phyloP scores from a whole-genome alignment of 768 basidiomycete genomes.

The Boletus huronensis region DNA sequence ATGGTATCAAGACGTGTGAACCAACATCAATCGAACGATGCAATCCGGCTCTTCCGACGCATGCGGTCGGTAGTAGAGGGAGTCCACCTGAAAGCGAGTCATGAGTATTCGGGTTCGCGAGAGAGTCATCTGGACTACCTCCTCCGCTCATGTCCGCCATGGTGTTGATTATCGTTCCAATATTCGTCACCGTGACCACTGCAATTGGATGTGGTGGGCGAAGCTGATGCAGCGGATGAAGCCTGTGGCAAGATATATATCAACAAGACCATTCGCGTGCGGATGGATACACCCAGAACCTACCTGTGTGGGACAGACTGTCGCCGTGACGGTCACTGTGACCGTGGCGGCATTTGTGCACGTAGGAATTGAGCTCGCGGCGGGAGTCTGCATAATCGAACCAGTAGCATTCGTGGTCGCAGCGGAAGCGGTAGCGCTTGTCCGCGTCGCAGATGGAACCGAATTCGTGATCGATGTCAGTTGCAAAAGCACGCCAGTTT shows the following conservation, averaged over 20 bases:
- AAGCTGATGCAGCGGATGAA: neutral
- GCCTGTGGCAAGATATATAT: neutral
- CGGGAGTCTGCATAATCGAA: neutral
- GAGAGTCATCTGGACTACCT: constrained; percentile 1
- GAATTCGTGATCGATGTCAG: neutral
- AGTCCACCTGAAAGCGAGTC: neutral
- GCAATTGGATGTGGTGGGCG: neutral
- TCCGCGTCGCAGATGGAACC: neutral
- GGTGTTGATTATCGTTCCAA: neutral
- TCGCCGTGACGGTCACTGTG: constrained; percentile 21
- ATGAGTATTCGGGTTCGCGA: neutral
- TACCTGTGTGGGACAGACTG: constrained; percentile 15
- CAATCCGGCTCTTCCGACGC: constrained; percentile 6
- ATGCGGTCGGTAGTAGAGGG: neutral
- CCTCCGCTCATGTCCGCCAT: neutral
- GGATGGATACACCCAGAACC: neutral
- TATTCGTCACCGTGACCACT: neutral
- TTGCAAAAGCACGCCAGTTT: constrained; percentile 1
- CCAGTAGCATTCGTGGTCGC: neutral
- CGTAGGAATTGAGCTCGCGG: neutral
- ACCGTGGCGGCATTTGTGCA: neutral
- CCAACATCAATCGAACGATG: neutral
- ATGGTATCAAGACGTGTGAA: neutral
- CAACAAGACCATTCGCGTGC: neutral
- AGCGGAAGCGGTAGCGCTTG: neutral